A percentile compares a stretch with the other conserved stretches of the same genome.
Conservation (phyloP, 257 asterid species). For the Lithospermum erythrorhizon region DNA sequence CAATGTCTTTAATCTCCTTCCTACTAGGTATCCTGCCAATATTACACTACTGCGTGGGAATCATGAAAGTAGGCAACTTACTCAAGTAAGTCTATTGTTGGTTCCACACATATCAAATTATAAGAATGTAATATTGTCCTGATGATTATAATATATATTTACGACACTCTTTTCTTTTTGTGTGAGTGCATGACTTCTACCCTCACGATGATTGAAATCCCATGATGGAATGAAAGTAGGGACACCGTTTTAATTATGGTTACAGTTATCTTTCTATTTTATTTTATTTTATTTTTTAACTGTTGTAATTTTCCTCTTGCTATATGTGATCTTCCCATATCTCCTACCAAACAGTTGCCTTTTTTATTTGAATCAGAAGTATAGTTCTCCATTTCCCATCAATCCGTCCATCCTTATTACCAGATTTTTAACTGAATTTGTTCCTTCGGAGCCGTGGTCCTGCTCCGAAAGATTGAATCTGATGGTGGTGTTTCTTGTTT, state of each 20-base stretch:
- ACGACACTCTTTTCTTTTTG: too few relatives aligned
- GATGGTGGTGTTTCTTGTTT: background rate
- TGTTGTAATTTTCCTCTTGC: too few relatives aligned
- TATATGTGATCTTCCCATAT: too few relatives aligned
- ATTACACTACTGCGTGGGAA: conserved; percentile 94
- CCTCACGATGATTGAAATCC: too few relatives aligned
- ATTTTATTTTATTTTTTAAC: too few relatives aligned
- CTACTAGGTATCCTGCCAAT: conserved; percentile 76
- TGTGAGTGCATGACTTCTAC: too few relatives aligned
- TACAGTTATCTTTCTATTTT: too few relatives aligned
- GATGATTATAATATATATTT: too few relatives aligned
- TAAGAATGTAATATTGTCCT: background rate
- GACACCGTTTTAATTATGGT: too few relatives aligned
- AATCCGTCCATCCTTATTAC: conserved; percentile 1
- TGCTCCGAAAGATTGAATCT: background rate
- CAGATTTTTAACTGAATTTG: background rate
- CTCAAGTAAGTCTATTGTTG: conserved; percentile 52
- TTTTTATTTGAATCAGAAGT: background rate
- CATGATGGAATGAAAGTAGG: too few relatives aligned
- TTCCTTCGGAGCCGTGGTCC: background rate
- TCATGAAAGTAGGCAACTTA: conserved; percentile 94
- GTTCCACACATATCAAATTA: background rate
- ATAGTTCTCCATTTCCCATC: background rate
- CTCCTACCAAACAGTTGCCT: background rate
- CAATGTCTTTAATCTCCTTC: conserved; percentile 11